Base-by-base conservation (phyloP, 805 yeast genomes). In the Wickerhamomyces tratensis region DNA sequence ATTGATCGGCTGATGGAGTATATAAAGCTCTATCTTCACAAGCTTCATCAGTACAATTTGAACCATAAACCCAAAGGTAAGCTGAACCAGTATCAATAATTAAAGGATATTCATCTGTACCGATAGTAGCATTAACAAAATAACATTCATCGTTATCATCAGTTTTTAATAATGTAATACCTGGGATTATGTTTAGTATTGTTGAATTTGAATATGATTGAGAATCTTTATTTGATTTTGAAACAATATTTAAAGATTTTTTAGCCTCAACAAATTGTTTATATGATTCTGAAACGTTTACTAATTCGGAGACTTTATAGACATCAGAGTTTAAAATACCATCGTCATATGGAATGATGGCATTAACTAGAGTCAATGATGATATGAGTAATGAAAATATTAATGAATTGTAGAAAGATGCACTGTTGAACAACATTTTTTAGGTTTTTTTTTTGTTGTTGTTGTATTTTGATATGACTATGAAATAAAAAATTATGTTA, bases 71-170 rank as follows among this genome's bases (percentile, higher is more conserved):
- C 86, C 86, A 80, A 3, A 77, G 54, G 44, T 77, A 72, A 14
- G 79, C 77, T 27, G 82, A 76, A 7, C 83, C 86, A 0, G 86
- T 80, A 56, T 80, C 86, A 14, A 80, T 59, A 15, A 80, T 65
- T 35, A 80, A 59, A 6, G 75, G 74, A 49, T 69, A 76, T 31
- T 61, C 61, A n/a, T 55, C 54, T n/a, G 63, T 50, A 25, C 62
- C 67, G 35, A 70, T 58, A 12, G 67, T 65, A 30, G 68, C 60
- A 46, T 69, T 61, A 40, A 66, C 59, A 38, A 52, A 67, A 42
- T 59, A 69, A n/a, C 72, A 65, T 42, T 62, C 60, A 34, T 49
- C 51, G 43, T 55, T 50, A 9, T 14, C 42, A 39, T 58, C 63
- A 1, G 63, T 55, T 31, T 53, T 44, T 7, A 58, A 44, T 2